Percentiles rank a stretch among this genome's conserved stretches.
phyloP scores from a whole-genome alignment of 2,329 filamentous ascomycete genomes.

The Verticillium tricorpus region DNA sequence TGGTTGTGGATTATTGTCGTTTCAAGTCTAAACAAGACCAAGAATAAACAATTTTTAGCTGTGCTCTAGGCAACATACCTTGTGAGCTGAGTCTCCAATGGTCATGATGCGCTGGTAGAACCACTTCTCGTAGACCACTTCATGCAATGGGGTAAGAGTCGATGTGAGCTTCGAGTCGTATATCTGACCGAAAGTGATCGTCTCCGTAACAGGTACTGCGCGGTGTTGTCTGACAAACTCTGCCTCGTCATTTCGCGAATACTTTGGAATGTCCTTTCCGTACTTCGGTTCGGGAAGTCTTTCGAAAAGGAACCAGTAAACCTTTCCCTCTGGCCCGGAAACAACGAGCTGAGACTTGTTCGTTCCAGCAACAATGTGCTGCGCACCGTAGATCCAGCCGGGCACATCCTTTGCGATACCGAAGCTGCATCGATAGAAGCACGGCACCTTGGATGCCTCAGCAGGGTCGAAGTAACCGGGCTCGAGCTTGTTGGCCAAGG shows the following conservation, averaged over 20 bases:
- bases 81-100: conserved; percentile 28
- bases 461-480: conserved; percentile 17
- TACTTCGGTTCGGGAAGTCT: conserved; percentile 21
- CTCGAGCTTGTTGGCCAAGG: conserved; percentile 15
- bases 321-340: conserved; percentile 20
- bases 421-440: conserved; percentile 29
- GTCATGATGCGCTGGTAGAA: conserved; percentile 22
- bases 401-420: conserved; percentile 27
- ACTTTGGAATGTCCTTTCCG: conserved; percentile 24
- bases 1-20: no score
- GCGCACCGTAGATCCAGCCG: conserved; percentile 12
- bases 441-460: conserved; percentile 16
- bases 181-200: conserved; percentile 23
- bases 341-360: conserved; percentile 20
- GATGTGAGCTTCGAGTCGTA: conserved; percentile 20
- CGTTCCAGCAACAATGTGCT: conserved; percentile 16
- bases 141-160: conserved; percentile 26
- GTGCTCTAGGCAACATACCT: conserved; percentile 14
- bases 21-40: no score
- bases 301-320: conserved; percentile 32
- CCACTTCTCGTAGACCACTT: conserved; percentile 28
- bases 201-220: conserved; percentile 16
- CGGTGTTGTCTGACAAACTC: conserved; percentile 19
- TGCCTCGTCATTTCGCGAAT: conserved; percentile 25
- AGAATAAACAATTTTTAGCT: no score